Base-by-base conservation (phyloP, 2,329 filamentous ascomycete genomes). In the Neofusicoccum parvum region DNA sequence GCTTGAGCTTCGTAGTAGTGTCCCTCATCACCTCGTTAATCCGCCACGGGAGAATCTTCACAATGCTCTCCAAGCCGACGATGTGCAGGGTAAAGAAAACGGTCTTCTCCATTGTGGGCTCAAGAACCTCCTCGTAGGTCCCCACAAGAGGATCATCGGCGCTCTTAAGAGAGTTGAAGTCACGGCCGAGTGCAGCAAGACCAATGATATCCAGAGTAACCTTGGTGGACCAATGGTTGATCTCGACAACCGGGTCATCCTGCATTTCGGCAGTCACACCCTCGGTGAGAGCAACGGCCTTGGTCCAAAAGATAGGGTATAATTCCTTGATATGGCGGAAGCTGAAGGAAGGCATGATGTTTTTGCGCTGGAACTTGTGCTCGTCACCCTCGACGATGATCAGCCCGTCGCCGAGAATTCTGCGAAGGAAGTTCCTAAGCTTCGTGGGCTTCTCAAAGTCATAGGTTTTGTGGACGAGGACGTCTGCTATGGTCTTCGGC, bases 251-350 rank as follows among this genome's bases (percentile, higher is more conserved):
- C 7, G 77, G 74, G 23, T 83, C 73, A 68, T 76, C 73, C 70
- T 79, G 65, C n/a, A 87, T 74, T 32, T 83, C 77, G 9, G 79
- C 75, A 1, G 82, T 84, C 75, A 96, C 88, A 58, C 85, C 84
- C 20, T 85, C 77, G 5, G 88, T 87, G 70, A 89, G 85, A 74
- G 94, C 89, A 7, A 85, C 77, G 0, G 89, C 86, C 78, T 96
- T 96, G 20, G 79, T 72, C 92, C 92, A 97, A 77, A 97, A 96
- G 5, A 90, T 80, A 0, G 92, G 90, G 71, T 96, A 95, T 14
- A 97, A 80, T 66, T 94, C 86, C 74, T 95, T 96, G 75, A 96
- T 83, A 72, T 96, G 91, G 23, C 92, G 86, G 73, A 92, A 96
- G n/a, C 88, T 85, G 76, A 97, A 97, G 1, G 92, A 91, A 0